These are phyloP conservation scores for Skeletonema tropicum DNA, from an alignment of 108 stramenopile species.

Conservation along the genomic window DNA sequence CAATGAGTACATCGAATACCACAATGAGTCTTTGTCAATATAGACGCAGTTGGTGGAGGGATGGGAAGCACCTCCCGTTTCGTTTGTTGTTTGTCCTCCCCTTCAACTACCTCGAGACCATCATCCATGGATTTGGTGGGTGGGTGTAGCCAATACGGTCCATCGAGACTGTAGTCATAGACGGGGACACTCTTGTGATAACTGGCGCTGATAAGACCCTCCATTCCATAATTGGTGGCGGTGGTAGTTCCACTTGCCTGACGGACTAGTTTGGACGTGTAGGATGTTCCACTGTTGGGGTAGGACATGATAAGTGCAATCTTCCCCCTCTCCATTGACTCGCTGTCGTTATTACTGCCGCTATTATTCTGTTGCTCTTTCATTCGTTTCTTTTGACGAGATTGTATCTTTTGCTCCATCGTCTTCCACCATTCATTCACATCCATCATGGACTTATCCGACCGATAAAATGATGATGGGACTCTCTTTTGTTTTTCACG, in stretches of 20 bases:
- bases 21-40: slow-evolving; percentile 86
- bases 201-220: slow-evolving; percentile 17
- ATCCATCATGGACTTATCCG: not conserved
- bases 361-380: not conserved
- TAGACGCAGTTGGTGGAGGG: slow-evolving; percentile 41
- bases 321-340: slow-evolving; percentile 16
- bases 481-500: not conserved
- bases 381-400: not conserved
- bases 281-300: slow-evolving; percentile 57
- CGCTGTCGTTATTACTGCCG: not conserved
- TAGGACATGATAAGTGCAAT: slow-evolving; percentile 46
- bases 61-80: not conserved
- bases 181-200: slow-evolving; percentile 40
- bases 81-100: not conserved
- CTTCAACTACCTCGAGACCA: not conserved
- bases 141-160: slow-evolving; percentile 46
- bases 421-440: not conserved
- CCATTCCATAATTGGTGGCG: slow-evolving; percentile 54
- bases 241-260: slow-evolving; percentile 29
- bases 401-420: not conserved
- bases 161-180: slow-evolving; percentile 31
- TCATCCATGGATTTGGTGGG: slow-evolving; percentile 2
- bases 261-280: slow-evolving; percentile 36
- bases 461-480: not conserved
- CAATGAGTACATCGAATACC: slow-evolving; percentile 67